Percentiles rank a stretch among this genome's conserved stretches.
Evolutionary conservation across 139 green algal genomes (phyloP).

Genomic region (Yamagishiella unicocca): DNA sequence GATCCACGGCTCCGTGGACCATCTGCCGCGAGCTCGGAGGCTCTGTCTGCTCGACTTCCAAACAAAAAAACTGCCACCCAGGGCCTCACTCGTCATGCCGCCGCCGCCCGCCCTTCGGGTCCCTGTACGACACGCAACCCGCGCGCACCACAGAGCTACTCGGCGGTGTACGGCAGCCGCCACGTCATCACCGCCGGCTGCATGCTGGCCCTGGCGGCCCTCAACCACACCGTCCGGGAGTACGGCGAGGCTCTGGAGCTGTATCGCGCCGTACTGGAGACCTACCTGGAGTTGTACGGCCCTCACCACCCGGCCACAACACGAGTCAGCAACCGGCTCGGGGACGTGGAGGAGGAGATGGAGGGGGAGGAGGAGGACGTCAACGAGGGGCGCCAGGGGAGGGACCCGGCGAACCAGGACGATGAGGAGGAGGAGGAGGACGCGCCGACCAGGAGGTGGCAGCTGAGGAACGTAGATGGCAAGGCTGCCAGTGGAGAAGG

Average conservation of each 20-base stretch:
- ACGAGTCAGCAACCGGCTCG: conserved; percentile 15
- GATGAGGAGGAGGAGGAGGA: background rate
- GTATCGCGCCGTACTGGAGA: conserved; percentile 22
- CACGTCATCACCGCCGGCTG: conserved; percentile 1
- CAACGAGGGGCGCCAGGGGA: no score
- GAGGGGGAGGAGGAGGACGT: conserved; percentile 20
- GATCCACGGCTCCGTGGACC: no score
- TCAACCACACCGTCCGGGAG: background rate
- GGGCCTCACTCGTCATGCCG: no score
- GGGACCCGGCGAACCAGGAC: background rate
- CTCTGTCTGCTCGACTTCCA: no score
- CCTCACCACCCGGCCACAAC: conserved; percentile 20
- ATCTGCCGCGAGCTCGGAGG: no score
- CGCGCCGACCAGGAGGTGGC: no score
- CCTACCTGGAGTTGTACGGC: conserved; percentile 23
- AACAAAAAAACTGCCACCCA: no score
- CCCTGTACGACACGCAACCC: no score
- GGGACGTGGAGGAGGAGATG: conserved; percentile 31
- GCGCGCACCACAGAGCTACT: conserved; percentile 19
- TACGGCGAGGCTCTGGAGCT: conserved; percentile 20
- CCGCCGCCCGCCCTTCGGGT: no score
- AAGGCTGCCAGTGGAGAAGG: no score
- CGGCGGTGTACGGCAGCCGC: conserved; percentile 16
- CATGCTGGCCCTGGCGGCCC: background rate
- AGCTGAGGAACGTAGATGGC: no score